phyloP scores from a whole-genome alignment of 2,329 filamentous ascomycete genomes.

The Aspergillus flavus region DNA sequence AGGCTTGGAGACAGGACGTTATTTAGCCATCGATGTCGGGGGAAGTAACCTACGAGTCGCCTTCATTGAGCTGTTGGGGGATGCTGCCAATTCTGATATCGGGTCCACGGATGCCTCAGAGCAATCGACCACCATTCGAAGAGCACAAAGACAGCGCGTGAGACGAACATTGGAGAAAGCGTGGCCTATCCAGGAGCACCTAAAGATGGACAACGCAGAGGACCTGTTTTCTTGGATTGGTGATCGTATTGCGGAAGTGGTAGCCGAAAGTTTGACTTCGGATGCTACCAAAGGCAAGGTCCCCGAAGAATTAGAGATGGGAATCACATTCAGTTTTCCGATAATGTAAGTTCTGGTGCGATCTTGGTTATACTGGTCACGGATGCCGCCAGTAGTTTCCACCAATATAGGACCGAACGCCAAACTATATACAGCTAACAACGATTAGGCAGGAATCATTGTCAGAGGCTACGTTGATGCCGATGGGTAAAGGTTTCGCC shows the following conservation, averaged over 20 bases:
- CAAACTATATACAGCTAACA: constrained; percentile 16
- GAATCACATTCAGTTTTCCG: constrained; percentile 54
- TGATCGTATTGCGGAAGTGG: constrained; percentile 72
- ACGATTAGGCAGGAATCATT: constrained; percentile 52
- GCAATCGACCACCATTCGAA: constrained; percentile 48
- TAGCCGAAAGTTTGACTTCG: constrained; percentile 54
- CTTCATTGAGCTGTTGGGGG: constrained; percentile 56
- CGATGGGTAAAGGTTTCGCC: constrained; percentile 62
- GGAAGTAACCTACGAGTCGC: constrained; percentile 59
- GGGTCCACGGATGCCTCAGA: constrained; percentile 36
- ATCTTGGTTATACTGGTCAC: neutral
- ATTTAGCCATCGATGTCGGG: constrained; percentile 60
- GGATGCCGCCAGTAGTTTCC: neutral
- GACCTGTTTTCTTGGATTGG: constrained; percentile 83
- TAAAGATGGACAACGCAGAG: constrained; percentile 68
- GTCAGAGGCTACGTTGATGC: constrained; percentile 58
- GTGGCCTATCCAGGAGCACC: constrained; percentile 58
- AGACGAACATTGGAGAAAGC: constrained; percentile 51
- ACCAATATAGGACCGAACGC: neutral
- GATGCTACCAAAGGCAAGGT: constrained; percentile 42
- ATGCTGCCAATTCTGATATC: constrained; percentile 41
- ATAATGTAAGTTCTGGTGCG: constrained; percentile 45
- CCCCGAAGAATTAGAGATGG: constrained; percentile 51
- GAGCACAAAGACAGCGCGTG: constrained; percentile 51
- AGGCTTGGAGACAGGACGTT: constrained; percentile 57